Evolutionary conservation across 2,329 filamentous ascomycete genomes (phyloP), one percentile per base, ranked within the genome.

Genomic region (Arthrobotrys pseudoclavata): DNA sequence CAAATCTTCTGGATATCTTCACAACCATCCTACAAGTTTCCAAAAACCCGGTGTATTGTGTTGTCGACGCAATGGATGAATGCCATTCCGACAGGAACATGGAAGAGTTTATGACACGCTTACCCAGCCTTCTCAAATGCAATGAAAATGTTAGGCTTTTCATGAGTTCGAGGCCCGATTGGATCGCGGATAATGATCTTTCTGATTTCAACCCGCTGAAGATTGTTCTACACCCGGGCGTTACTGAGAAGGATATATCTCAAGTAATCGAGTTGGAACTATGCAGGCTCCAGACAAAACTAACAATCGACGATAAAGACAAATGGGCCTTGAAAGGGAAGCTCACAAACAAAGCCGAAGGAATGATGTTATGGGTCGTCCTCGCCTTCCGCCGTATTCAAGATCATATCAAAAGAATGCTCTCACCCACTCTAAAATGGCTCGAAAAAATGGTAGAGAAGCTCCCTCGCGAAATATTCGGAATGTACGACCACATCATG

Each of bases 401-500:
- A 6, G 37, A 57, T 2, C 34, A 26, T 10, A 71, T 64, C 18
- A 64, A 71, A 34, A 3, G 34, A 10, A 63, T 20, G 47, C 45
- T 71, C 12, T 42, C 48, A 6, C 47, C 34, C 1, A 71, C 45
- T 9, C 15, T 71, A 12, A 53, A 63, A 71, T 64, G 68, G 57
- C n/a, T 64, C 1, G 34, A 63, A 20, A 4, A 18, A 9, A 55
- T 55, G 20, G 57, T 71, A 1, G 57, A 71, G 5, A 64, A 45
- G 37, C 53, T 71, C 5, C 57, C 68, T 13, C 34, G 31, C 1
- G 68, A 71, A 24, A 71, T 71, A 63, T 55, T 55, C 47, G 48
- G 68, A 13, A 71, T 71, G 57, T 63, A 71, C 18, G 60, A 71
- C 22, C 48, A 63, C 24, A 71, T 71, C 15, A 71, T 71, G 68